Conservation (phyloP, 148 eudicot species). For the Vaccinium myrtillus region DNA sequence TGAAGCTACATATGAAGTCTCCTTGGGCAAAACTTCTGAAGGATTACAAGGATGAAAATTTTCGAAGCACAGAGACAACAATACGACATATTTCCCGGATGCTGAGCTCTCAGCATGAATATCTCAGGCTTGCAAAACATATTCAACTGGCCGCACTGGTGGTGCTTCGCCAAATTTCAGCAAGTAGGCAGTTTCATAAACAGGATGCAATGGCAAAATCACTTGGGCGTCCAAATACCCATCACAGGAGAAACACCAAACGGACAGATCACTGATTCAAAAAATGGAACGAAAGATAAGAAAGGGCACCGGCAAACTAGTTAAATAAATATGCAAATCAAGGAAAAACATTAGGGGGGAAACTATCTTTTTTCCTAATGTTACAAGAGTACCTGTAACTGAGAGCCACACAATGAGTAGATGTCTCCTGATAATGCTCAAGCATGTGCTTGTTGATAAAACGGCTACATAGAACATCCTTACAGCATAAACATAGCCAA, state of each 20-base stretch:
- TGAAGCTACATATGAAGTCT: background rate
- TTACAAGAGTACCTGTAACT: constrained; percentile 67
- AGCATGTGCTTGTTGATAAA: constrained; percentile 92
- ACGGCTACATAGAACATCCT: constrained; percentile 87
- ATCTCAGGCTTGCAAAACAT: constrained; percentile 34
- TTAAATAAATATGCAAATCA: background rate
- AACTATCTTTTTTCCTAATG: background rate
- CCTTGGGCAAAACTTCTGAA: background rate
- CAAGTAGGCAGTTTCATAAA: constrained; percentile 75
- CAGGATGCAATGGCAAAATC: constrained; percentile 54
- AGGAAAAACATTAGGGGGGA: background rate
- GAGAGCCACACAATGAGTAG: constrained; percentile 68
- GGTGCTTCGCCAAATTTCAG: constrained; percentile 82
- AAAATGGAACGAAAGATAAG: background rate
- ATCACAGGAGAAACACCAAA: constrained; percentile 91
- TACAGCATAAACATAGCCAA: constrained; percentile 85
- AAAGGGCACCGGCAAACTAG: background rate
- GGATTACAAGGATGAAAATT: background rate
- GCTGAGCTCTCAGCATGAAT: constrained; percentile 14
- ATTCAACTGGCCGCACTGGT: constrained; percentile 45
- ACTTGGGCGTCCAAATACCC: constrained; percentile 87
- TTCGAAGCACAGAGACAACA: background rate
- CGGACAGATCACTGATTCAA: constrained; percentile 78
- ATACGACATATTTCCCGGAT: constrained; percentile 1
- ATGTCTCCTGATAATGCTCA: constrained; percentile 57